A percentile compares a stretch with the other conserved stretches of the same genome.
These are phyloP conservation scores for Pistacia vera DNA, from an alignment of 345 rosid species.

Conservation along the genomic window DNA sequence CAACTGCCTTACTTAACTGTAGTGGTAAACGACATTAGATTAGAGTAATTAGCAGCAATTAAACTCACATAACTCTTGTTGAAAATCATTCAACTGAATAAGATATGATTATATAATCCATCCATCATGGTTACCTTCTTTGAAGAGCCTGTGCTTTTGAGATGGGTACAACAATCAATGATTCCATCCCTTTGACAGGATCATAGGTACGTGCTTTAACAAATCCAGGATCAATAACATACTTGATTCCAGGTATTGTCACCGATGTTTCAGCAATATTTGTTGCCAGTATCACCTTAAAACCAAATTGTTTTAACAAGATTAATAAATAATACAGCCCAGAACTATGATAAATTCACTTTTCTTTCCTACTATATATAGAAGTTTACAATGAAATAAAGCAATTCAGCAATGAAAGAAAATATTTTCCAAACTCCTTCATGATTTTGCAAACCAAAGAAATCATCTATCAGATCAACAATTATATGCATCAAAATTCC, in stretches of 20 bases:
- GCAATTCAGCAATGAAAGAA: no score
- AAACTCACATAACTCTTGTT: conserved; percentile 1
- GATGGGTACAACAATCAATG: conserved; percentile 69
- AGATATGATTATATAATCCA: not conserved
- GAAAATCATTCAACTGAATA: conserved; percentile 16
- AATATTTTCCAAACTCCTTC: not conserved
- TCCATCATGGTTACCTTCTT: conserved; percentile 58
- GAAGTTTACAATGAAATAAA: no score
- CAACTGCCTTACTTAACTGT: not conserved
- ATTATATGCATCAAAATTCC: not conserved
- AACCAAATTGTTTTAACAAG: conserved; percentile 11
- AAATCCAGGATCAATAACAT: conserved; percentile 90
- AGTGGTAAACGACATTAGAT: not conserved
- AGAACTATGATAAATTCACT: no score
- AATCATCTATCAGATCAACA: not conserved
- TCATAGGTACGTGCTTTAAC: conserved; percentile 87
- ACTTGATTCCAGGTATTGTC: conserved; percentile 92
- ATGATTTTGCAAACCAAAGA: not conserved
- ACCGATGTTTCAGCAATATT: conserved; percentile 98
- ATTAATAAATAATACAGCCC: not conserved
- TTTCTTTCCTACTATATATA: no score
- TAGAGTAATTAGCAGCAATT: not conserved
- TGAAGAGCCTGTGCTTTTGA: conserved; percentile 94
- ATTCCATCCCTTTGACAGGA: conserved; percentile 84
- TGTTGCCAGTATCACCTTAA: conserved; percentile 86